These are phyloP conservation scores for Hura crepitans DNA, from an alignment of 441 rosid genomes.

Conservation along the genomic window DNA sequence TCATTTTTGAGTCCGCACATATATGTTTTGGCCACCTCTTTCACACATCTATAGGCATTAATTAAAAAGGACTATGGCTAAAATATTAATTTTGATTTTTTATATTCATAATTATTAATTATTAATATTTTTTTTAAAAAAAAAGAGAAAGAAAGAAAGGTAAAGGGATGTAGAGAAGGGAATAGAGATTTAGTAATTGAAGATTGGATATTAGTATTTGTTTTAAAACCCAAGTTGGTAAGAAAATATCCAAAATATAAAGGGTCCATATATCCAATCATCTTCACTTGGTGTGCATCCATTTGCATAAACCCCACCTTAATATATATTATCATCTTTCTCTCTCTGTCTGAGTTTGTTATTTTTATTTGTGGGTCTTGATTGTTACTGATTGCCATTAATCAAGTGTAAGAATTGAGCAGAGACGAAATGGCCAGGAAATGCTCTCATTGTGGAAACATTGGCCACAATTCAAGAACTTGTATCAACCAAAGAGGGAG, in stretches of 20 bases:
- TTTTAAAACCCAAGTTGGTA: conserved; percentile 30
- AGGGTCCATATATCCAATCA: conserved; percentile 70
- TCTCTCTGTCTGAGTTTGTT: conserved; percentile 18
- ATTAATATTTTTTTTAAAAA: no score
- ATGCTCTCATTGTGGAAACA: conserved; percentile 82
- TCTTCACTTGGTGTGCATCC: conserved; percentile 50
- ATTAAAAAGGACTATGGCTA: no score
- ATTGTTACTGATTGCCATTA: neutral
- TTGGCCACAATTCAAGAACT: conserved; percentile 84
- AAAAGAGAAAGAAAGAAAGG: no score
- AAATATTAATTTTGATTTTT: no score
- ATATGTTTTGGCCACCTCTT: no score
- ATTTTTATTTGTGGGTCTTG: neutral
- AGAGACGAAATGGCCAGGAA: conserved; percentile 67
- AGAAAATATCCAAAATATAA: conserved; percentile 39
- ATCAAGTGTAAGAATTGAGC: conserved; percentile 22
- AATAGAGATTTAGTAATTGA: no score
- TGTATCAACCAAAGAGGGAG: conserved; percentile 39
- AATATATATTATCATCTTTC: conserved; percentile 37
- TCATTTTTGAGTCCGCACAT: no score
- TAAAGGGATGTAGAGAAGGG: no score
- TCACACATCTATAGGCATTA: no score
- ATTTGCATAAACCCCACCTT: conserved; percentile 44
- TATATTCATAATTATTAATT: no score
- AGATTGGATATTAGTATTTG: no score